Evolutionary conservation across 108 stramenopile species (phyloP), one percentile per base, ranked within the genome.

Genomic region (Nitzschia putrida): DNA sequence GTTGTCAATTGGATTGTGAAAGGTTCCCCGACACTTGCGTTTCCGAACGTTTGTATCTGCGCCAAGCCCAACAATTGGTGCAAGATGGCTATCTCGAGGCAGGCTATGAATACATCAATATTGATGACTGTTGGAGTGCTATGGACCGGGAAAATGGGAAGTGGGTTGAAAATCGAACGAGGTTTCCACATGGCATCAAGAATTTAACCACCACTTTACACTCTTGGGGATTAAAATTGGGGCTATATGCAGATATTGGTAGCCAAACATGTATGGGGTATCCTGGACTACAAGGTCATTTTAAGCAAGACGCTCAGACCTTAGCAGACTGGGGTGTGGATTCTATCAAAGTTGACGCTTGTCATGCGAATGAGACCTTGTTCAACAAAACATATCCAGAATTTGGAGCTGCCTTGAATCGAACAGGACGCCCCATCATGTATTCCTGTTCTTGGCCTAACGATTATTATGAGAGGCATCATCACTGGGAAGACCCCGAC

Each of bases 71-170:
- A 38, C 53, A 41, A 16, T 38, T 77, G 47, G 14, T 68, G 20
- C 44, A 77, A 11, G 21, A 57, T 37, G 61, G 61, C 1, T 57
- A 67, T 39, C 43, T 50, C 12, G 66, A 72, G 16, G 67, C 60
- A 14, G 88, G 88, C 24, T 89, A 86, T 68, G 21, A 57, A 22
- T 85, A 77, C 55, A 34, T 89, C 57, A 82, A 76, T 51, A 56
- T 84, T 25, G 85, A 87, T 57, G 85, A 85, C 42, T 80, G 85
- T 58, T 90, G 89, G 89, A 45, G 50, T 14, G 67, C 37, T 9
- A 40, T 39, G 16, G 40, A 68, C 8, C 37, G 55, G 49, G 60
- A 60, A 14, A 51, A 42, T 29, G 82, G 80, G 14, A 61, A 67
- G 16, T 12, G 80, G 14, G 41, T 56, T 14, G 73, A 52, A 13